Conservation (phyloP, 441 rosid genomes). For the Syzygium syzygioides region DNA sequence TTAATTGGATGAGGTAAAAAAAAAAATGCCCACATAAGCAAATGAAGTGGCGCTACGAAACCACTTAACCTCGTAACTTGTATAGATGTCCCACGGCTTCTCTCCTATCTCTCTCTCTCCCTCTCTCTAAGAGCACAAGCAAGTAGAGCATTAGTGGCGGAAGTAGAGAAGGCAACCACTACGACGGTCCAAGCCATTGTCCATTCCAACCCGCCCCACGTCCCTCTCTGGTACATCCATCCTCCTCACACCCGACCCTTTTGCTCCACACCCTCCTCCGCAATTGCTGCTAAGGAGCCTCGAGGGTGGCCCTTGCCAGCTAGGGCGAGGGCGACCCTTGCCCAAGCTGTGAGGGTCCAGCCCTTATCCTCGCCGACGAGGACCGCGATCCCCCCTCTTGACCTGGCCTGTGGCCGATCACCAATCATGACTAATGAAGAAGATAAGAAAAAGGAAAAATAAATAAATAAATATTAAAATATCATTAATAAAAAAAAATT, state of each 20-base stretch:
- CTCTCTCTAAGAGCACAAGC: neutral
- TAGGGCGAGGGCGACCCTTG: no score
- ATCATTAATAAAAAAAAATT: no score
- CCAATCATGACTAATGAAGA: rapidly evolving
- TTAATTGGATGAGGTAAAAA: no score
- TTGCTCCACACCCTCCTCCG: neutral
- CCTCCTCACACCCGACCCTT: constrained; percentile 46
- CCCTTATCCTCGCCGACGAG: no score
- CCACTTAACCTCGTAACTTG: neutral
- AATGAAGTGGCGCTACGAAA: no score
- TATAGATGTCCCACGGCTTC: neutral
- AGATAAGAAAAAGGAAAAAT: no score
- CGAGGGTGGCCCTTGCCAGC: no score
- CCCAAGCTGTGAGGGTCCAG: no score
- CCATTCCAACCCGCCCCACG: constrained; percentile 34
- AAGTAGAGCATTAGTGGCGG: neutral
- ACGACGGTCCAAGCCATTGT: constrained; percentile 55
- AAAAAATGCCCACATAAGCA: no score
- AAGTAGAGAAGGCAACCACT: neutral
- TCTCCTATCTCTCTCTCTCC: neutral
- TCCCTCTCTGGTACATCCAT: constrained; percentile 69
- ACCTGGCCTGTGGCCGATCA: rapidly evolving
- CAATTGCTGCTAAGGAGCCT: neutral
- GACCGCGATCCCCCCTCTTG: rapidly evolving
- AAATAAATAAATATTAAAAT: no score